Conservation (phyloP, 2,329 filamentous ascomycete species). For the Acrodontium crateriforme region DNA sequence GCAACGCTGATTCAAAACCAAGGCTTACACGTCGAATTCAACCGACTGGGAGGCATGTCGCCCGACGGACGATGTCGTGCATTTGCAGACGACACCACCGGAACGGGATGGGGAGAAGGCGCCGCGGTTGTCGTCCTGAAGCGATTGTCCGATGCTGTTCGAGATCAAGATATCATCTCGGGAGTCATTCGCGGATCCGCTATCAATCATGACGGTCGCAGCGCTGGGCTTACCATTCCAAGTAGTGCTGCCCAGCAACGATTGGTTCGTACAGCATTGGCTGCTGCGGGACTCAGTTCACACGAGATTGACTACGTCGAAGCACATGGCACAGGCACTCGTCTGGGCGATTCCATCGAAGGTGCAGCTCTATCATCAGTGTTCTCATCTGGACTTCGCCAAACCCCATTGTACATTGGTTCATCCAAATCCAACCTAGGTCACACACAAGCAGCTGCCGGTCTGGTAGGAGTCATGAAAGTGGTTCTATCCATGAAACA, state of each 20-base stretch:
- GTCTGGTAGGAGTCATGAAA: conserved; percentile 45
- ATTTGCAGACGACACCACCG: conserved; percentile 11
- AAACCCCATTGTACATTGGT: conserved; percentile 12
- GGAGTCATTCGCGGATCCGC: conserved; percentile 12
- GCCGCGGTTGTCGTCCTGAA: conserved; percentile 17
- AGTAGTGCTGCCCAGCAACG: conserved; percentile 11
- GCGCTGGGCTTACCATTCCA: conserved; percentile 27
- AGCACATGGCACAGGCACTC: conserved; percentile 22
- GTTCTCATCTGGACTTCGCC: conserved; percentile 2
- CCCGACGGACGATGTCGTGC: conserved; percentile 7
- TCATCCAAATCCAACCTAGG: conserved; percentile 18
- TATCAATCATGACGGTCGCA: conserved; percentile 24
- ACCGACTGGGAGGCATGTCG: conserved; percentile 15
- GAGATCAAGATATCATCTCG: conserved; percentile 18
- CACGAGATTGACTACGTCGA: conserved; percentile 17
- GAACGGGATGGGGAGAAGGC: conserved; percentile 17
- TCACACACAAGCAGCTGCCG: conserved; percentile 16
- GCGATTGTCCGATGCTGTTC: conserved; percentile 16
- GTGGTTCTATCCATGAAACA: conserved; percentile 52
- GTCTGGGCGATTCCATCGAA: conserved; percentile 19
- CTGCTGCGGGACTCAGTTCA: conserved; percentile 12
- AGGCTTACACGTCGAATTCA: conserved; percentile 14
- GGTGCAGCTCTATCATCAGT: conserved; percentile 12
- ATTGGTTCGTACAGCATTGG: conserved; percentile 9
- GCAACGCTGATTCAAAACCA: conserved; percentile 14